Evolutionary conservation across 208 protist species (phyloP), one percentile per base, ranked within the genome.

Genomic region (Herpetomonas samuelpessoai): DNA sequence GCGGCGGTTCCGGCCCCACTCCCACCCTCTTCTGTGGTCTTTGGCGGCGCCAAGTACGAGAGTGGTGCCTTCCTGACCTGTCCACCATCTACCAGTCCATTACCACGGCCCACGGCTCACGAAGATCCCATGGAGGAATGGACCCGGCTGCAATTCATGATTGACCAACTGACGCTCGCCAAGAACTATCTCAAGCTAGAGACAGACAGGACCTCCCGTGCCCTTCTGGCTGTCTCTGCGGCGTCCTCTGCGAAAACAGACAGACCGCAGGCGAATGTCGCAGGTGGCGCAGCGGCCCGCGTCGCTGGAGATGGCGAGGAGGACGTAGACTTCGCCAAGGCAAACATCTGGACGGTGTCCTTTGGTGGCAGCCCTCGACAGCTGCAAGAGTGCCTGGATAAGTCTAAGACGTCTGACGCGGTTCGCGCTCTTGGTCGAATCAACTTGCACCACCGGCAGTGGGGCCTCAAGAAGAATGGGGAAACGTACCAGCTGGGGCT

Each of bases 11-110:
- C 83, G 30, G 25, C 55, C 7, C 81, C 82, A 29, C 60, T 88
- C 22, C 68, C 68, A 0, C 87, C 83, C 1, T 72, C 74, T 29
- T 89, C 80, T 59, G 58, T 93, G 19, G 70, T 93, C 12, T 93
- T 93, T 72, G 87, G 87, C 29, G 87, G 87, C 1, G 87, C 83
- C 21, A 73, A 76, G 58, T 93, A 93, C 71, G 77, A 74, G 55
- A 74, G 68, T 41, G 35, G 35, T 14, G 35, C 35, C 9, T 41
- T 41, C 35, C 35, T 41, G 9, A 41, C 6, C 9, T 41, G 35
- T 14, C n/a, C n/a, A n/a, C n/a, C n/a, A n/a, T n/a, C n/a, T n/a
- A n/a, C n/a, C n/a, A n/a, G n/a, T n/a, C n/a, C n/a, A n/a, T n/a
- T n/a, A 14, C 24, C 57, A 22, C 60, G 63, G 35, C 46, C 35